A percentile compares a stretch with the other conserved stretches of the same genome.
phyloP scores from a whole-genome alignment of 306 rosid genomes.

The Mucuna pruriens region DNA sequence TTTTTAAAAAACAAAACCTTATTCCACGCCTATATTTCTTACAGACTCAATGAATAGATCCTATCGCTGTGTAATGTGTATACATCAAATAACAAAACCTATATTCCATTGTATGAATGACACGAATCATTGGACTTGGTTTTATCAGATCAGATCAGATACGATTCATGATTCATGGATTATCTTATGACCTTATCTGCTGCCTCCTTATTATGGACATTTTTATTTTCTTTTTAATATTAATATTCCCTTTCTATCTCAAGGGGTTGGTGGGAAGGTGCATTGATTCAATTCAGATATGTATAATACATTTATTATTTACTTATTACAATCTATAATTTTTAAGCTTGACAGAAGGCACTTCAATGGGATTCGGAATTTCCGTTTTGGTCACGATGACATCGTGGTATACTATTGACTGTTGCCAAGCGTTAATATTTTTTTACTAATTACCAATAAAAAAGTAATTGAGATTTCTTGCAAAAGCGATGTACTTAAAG shows the following conservation, averaged over 20 bases:
- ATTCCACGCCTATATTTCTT: too few relatives aligned
- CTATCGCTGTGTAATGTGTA: too few relatives aligned
- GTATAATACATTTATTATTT: background rate
- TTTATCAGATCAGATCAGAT: background rate
- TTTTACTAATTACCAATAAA: background rate
- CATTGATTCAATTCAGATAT: background rate
- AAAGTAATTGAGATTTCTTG: background rate
- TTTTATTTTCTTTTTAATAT: background rate
- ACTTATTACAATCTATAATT: background rate
- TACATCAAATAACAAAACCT: too few relatives aligned
- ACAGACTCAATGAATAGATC: too few relatives aligned
- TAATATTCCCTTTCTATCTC: background rate
- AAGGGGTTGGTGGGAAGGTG: background rate
- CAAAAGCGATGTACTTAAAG: background rate
- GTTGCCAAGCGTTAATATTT: background rate
- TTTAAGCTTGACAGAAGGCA: background rate
- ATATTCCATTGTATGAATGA: too few relatives aligned
- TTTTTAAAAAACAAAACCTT: too few relatives aligned
- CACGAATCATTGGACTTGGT: too few relatives aligned
- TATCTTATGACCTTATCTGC: background rate
- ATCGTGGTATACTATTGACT: background rate
- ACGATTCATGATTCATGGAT: background rate
- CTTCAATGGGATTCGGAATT: background rate
- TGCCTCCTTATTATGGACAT: background rate
- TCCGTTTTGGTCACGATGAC: background rate